Percentiles rank a stretch among this genome's conserved stretches.
Evolutionary conservation across 2,329 filamentous ascomycete genomes (phyloP).

Genomic region (Didymella arachidicola): DNA sequence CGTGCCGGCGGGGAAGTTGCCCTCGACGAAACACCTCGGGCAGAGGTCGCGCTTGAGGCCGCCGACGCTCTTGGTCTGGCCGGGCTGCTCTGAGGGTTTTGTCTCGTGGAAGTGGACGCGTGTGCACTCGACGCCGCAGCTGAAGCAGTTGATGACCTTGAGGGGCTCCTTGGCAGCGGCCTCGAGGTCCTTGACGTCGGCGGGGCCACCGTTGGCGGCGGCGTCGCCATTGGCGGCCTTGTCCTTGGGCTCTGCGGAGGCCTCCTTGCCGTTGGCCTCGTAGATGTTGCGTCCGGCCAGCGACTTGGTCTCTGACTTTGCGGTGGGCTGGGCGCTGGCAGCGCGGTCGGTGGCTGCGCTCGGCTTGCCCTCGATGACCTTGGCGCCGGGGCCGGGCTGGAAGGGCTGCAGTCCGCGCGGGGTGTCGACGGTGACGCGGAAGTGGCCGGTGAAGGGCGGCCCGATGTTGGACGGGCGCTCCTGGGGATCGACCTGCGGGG

Average conservation of each 20-base stretch:
- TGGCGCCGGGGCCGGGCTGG: slow-evolving; percentile 84
- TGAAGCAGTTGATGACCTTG: slow-evolving; percentile 80
- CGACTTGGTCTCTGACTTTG: slow-evolving; percentile 86
- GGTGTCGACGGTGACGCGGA: slow-evolving; percentile 94
- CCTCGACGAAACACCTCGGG: slow-evolving; percentile 87
- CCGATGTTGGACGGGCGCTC: slow-evolving; percentile 94
- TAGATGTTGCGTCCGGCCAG: slow-evolving; percentile 95
- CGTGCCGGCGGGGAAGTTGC: slow-evolving; percentile 80
- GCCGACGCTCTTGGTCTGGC: slow-evolving; percentile 60
- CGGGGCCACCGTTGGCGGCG: slow-evolving; percentile 69
- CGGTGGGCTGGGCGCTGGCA: slow-evolving; percentile 68
- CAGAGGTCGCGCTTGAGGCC: slow-evolving; percentile 85
- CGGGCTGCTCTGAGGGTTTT: slow-evolving; percentile 62
- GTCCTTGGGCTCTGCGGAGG: slow-evolving; percentile 73
- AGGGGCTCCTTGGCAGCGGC: slow-evolving; percentile 67
- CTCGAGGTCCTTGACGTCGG: slow-evolving; percentile 71
- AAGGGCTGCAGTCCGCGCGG: slow-evolving; percentile 93
- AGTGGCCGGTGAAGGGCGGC: slow-evolving; percentile 96
- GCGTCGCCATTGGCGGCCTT: slow-evolving; percentile 67
- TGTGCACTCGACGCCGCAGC: slow-evolving; percentile 90
- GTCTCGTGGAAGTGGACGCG: slow-evolving; percentile 73
- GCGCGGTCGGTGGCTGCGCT: slow-evolving; percentile 74
- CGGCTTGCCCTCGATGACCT: slow-evolving; percentile 66
- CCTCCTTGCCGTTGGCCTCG: slow-evolving; percentile 86
- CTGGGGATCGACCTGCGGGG: slow-evolving; percentile 87